phyloP scores from a whole-genome alignment of 2,329 filamentous ascomycete genomes.

The Uncinocarpus reesii region DNA sequence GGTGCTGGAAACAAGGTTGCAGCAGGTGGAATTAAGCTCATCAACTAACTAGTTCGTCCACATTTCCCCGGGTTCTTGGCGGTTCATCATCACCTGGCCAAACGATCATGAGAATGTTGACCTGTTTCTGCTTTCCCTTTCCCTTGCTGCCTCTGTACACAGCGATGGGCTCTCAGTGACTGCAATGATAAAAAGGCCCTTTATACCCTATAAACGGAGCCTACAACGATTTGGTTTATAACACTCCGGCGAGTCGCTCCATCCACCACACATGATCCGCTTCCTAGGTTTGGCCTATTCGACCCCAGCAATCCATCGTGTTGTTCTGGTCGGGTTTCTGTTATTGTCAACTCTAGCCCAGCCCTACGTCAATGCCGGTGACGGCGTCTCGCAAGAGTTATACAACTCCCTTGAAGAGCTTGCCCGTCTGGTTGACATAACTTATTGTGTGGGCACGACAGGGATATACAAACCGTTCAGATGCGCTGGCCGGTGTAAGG shows the following conservation, averaged over 20 bases:
- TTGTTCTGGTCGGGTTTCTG: background rate
- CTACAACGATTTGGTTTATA: background rate
- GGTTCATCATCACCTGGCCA: no score
- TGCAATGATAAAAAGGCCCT: background rate
- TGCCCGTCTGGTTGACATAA: conserved; percentile 83
- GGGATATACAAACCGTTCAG: conserved; percentile 74
- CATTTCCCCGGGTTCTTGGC: no score
- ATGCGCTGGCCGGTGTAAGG: conserved; percentile 72
- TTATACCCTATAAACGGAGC: background rate
- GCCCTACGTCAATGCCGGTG: background rate
- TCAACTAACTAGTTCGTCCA: no score
- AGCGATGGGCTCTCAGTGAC: no score
- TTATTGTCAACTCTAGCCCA: background rate
- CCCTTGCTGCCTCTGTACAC: no score
- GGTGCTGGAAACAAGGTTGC: no score
- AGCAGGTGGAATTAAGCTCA: no score
- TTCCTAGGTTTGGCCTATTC: background rate
- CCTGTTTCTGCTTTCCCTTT: no score
- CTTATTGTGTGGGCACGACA: conserved; percentile 81
- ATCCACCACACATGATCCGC: background rate
- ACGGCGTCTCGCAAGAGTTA: conserved; percentile 48
- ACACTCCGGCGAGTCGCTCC: background rate
- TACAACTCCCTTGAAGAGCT: conserved; percentile 78
- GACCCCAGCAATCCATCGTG: background rate
- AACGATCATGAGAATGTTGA: no score